These are phyloP conservation scores for Penicillium corylophilum DNA, from an alignment of 2,329 filamentous ascomycete genomes.

Conservation along the genomic window DNA sequence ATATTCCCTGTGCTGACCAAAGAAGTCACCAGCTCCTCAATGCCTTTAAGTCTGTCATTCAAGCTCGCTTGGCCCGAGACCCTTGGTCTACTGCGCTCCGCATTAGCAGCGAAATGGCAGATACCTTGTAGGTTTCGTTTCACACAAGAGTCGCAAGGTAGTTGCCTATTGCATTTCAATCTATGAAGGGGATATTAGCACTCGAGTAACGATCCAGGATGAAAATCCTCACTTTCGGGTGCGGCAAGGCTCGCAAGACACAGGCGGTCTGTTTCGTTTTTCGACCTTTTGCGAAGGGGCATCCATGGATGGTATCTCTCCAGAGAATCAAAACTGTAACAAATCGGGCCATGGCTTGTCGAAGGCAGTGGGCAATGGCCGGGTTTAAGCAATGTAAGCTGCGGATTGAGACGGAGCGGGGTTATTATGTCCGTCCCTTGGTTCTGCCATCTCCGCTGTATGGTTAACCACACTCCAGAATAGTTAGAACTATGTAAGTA, in stretches of 20 bases:
- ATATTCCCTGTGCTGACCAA: background rate
- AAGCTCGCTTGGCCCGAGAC: background rate
- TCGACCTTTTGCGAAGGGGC: conserved; percentile 3
- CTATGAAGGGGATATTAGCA: background rate
- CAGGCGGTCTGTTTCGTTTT: conserved; percentile 10
- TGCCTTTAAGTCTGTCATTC: conserved; percentile 7
- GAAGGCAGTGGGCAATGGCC: background rate
- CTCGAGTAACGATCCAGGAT: background rate
- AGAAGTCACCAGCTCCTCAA: conserved; percentile 10
- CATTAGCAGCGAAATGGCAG: conserved; percentile 9
- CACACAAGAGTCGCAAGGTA: conserved; percentile 8
- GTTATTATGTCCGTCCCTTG: conserved; percentile 8
- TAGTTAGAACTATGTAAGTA: too few relatives aligned
- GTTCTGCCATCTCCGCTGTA: background rate
- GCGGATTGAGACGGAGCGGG: background rate
- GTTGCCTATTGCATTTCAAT: conserved; percentile 7
- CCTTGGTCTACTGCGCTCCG: conserved; percentile 2
- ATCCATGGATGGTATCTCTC: background rate
- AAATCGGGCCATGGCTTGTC: background rate
- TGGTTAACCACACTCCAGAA: too few relatives aligned
- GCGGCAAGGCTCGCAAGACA: conserved; percentile 13
- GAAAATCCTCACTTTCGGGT: conserved; percentile 8
- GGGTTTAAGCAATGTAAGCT: background rate
- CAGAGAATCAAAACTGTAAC: background rate
- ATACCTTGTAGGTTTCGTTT: conserved; percentile 1